These are phyloP conservation scores for Eucalyptus leucophloia DNA, from an alignment of 345 rosid species.

Conservation along the genomic window DNA sequence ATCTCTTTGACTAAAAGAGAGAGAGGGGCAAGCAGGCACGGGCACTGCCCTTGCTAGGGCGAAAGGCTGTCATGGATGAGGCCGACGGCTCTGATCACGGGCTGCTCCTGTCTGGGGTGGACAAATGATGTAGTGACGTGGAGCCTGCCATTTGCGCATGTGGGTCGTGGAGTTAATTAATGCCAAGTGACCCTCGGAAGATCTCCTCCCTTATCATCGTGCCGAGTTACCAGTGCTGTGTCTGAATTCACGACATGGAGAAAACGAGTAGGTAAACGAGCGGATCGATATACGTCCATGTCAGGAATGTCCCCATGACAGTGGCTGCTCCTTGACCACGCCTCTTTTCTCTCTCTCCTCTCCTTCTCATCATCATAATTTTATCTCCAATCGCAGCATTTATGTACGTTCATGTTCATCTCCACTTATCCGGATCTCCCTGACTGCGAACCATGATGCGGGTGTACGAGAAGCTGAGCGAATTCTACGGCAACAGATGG, in stretches of 20 bases:
- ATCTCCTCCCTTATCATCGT: background rate
- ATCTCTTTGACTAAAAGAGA: background rate
- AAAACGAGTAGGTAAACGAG: background rate
- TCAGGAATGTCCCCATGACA: background rate
- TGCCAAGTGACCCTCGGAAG: too few relatives aligned
- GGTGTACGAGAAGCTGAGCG: slow-evolving; percentile 4
- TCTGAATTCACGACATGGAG: background rate
- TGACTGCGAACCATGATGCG: background rate
- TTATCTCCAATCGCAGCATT: background rate
- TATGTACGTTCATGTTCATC: background rate
- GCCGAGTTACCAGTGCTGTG: background rate
- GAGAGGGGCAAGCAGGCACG: background rate
- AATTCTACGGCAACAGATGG: slow-evolving; percentile 52
- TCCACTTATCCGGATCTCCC: background rate
- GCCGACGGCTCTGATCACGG: background rate
- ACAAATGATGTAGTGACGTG: background rate
- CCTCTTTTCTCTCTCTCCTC: background rate
- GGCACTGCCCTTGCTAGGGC: background rate
- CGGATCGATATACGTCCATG: background rate
- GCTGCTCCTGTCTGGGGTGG: background rate
- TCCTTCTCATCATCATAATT: background rate
- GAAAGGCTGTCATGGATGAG: background rate
- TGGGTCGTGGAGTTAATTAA: background rate
- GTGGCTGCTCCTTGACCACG: background rate
- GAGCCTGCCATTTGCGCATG: background rate